These are phyloP conservation scores for Populus ilicifolia DNA, from an alignment of 345 rosid genomes.

Conservation along the genomic window DNA sequence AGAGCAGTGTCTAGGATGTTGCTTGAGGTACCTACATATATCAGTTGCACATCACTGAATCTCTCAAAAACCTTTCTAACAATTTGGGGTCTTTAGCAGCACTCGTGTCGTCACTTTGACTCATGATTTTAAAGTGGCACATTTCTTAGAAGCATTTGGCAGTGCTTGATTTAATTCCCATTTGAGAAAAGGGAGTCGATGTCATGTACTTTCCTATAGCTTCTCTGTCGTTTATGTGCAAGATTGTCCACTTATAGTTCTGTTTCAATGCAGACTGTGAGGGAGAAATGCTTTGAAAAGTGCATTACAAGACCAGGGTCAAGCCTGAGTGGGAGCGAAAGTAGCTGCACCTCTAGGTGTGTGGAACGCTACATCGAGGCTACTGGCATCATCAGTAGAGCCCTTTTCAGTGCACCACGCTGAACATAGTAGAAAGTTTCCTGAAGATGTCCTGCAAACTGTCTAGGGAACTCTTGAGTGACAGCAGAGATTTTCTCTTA, in stretches of 20 bases:
- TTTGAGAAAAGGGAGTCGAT: not conserved
- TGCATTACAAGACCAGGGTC: conserved; percentile 92
- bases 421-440: conserved; percentile 19
- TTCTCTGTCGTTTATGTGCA: not conserved
- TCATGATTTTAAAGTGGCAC: not conserved
- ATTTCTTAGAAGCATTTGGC: not conserved
- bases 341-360: conserved; percentile 92
- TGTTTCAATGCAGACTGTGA: conserved; percentile 51
- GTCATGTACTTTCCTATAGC: not conserved
- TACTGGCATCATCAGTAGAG: conserved; percentile 65
- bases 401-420: conserved; percentile 53
- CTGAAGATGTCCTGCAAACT: conserved; percentile 5
- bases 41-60: not conserved
- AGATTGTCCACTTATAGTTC: not conserved
- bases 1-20: not conserved
- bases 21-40: not conserved
- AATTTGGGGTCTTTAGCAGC: not conserved
- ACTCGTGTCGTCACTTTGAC: not conserved
- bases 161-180: not conserved
- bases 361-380: conserved; percentile 98
- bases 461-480: not conserved
- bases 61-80: not conserved
- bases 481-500: not conserved
- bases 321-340: conserved; percentile 82
- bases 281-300: conserved; percentile 81